These are phyloP conservation scores for Aquilaria sinensis DNA, from an alignment of 345 rosid genomes.

Conservation along the genomic window DNA sequence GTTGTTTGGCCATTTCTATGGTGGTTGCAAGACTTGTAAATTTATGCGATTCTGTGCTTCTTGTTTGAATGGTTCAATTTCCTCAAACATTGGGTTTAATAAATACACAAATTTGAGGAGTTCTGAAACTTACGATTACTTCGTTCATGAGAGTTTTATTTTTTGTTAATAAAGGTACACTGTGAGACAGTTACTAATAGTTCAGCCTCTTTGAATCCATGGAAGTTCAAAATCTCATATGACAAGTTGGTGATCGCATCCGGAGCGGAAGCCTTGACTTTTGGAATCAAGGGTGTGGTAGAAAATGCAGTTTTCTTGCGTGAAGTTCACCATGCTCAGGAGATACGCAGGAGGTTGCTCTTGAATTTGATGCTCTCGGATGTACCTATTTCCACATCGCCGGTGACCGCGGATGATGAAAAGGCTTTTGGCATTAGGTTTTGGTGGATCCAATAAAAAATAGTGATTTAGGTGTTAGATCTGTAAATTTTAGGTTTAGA, in stretches of 20 bases:
- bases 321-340: conserved; percentile 94
- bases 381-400: no score
- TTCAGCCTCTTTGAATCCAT: conserved; percentile 37
- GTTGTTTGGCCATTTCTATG: background rate
- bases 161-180: conserved; percentile 43
- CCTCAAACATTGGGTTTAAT: no score
- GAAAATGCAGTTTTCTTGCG: conserved; percentile 81
- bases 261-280: conserved; percentile 84
- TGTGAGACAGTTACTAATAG: conserved; percentile 80
- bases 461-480: no score
- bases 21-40: no score
- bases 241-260: conserved; percentile 83
- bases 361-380: conserved; percentile 94
- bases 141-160: conserved; percentile 6
- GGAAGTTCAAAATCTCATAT: conserved; percentile 74
- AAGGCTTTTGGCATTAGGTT: no score
- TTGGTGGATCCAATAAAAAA: no score
- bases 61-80: background rate
- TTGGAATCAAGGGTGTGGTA: conserved; percentile 72
- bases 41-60: background rate
- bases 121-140: background rate
- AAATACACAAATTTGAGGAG: background rate
- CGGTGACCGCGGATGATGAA: no score
- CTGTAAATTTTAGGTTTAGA: no score
- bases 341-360: conserved; percentile 82